These are phyloP conservation scores for Allium fistulosum DNA, from an alignment of 106 monocot genomes.

Conservation along the genomic window DNA sequence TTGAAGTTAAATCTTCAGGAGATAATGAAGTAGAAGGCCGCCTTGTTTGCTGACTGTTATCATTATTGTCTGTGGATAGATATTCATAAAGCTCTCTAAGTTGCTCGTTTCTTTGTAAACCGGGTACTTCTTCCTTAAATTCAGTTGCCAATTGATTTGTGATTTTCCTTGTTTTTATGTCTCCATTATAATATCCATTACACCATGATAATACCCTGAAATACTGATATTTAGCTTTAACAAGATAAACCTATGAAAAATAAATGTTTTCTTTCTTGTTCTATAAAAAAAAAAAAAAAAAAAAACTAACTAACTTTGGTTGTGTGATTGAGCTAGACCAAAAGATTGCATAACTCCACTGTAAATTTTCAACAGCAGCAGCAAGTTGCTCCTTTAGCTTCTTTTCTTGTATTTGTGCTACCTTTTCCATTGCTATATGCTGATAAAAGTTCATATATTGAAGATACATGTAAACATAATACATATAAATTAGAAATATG, in stretches of 20 bases:
- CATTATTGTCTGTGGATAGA: slow-evolving; percentile 65
- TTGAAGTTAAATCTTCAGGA: slow-evolving; percentile 80
- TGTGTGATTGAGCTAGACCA: slow-evolving; percentile 51
- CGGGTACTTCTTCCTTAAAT: slow-evolving; percentile 28
- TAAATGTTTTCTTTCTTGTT: neutral
- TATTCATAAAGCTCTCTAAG: slow-evolving; percentile 65
- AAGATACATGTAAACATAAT: no score
- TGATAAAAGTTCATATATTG: no score
- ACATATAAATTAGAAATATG: no score
- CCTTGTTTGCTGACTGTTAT: slow-evolving; percentile 44
- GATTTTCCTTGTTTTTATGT: slow-evolving; percentile 83
- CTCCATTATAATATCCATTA: slow-evolving; percentile 87
- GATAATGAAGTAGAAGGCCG: slow-evolving; percentile 75
- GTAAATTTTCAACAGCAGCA: slow-evolving; percentile 48
- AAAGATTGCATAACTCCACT: slow-evolving; percentile 90
- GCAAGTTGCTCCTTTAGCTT: slow-evolving; percentile 54
- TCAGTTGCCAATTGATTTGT: slow-evolving; percentile 42
- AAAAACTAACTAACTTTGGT: slow-evolving; percentile 21
- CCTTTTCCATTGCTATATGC: slow-evolving; percentile 26
- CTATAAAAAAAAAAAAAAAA: no score
- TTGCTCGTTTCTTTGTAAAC: slow-evolving; percentile 73
- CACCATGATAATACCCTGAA: slow-evolving; percentile 55
- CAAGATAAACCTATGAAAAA: neutral
- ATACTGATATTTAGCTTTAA: neutral
- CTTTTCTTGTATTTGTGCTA: slow-evolving; percentile 15